Evolutionary conservation across 1,284 basidiomycete species (phyloP).

Genomic region (Cryptococcus jaspeensis): DNA sequence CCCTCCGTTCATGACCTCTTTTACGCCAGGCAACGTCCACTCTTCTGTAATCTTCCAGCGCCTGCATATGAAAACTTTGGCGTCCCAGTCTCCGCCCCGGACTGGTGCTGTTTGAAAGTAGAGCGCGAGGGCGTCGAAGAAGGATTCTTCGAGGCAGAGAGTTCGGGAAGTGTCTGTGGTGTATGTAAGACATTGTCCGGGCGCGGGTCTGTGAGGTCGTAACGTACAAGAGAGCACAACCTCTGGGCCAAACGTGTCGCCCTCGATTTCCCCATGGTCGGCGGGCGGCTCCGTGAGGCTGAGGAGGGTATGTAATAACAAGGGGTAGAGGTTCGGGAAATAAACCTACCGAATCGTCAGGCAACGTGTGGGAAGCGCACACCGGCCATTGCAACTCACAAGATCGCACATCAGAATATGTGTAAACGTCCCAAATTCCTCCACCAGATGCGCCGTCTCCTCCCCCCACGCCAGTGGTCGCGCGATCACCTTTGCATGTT

Average conservation of each 20-base stretch:
- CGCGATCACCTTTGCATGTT: constrained; percentile 24
- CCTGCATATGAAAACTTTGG: constrained; percentile 42
- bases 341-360: constrained; percentile 36
- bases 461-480: constrained; percentile 43
- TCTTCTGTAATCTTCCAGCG: constrained; percentile 38
- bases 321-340: constrained; percentile 48
- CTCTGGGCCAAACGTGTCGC: constrained; percentile 39
- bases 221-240: constrained; percentile 46
- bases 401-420: constrained; percentile 49
- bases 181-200: not conserved
- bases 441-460: constrained; percentile 10
- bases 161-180: constrained; percentile 42
- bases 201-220: not conserved
- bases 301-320: constrained; percentile 40
- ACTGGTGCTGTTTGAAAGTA: constrained; percentile 44
- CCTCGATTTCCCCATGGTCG: not conserved
- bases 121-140: constrained; percentile 42
- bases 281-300: constrained; percentile 32
- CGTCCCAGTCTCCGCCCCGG: constrained; percentile 32
- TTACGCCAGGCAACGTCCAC: constrained; percentile 36
- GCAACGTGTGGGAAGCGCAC: not conserved
- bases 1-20: constrained; percentile 40
- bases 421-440: constrained; percentile 26
- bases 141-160: constrained; percentile 45
- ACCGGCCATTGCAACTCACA: constrained; percentile 22